Evolutionary conservation across 75 land plant genomes (phyloP), one percentile per base, ranked within the genome.

Genomic region (Pinus tabuliformis): DNA sequence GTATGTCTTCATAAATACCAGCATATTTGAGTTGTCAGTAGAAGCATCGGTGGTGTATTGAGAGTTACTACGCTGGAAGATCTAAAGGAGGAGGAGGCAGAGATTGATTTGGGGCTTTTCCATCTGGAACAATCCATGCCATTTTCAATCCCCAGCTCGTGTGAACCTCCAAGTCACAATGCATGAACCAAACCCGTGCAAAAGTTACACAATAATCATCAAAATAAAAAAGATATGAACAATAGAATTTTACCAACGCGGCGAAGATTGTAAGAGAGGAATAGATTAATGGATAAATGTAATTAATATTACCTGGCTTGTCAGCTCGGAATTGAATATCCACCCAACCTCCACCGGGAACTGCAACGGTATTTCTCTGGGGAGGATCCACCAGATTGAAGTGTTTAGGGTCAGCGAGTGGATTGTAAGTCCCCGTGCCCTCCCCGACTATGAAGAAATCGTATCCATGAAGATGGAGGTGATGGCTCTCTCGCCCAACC

Each of bases 121-220:
- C 92, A 73, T 91, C 85, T 36, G 59, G 75, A 17, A 86, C 86
- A 16, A 88, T 68, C 82, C 87, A 86, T n/a, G 78, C 91, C 84
- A 85, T 86, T 20, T 75, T 62, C 77, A 91, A 72, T 86, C 92
- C 90, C 91, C 73, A 91, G 13, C 79, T 77, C 58, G 74, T 65
- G 62, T 89, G 91, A 63, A 83, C 75, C 39, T 88, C 90, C 62
- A 88, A 61, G 58, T 88, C 84, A 58, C 86, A 85, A 71, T 85
- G 86, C 80, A 85, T 77, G 65, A 81, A 83, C 91, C 91, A 91
- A 17, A 88, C 92, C 0, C 92, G 90, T 90, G 90, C 78, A 66
- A 14, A 1, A 6, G 6, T 26, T 22, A 11, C 7, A 1, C 21
- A 5, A 60, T 22, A 16, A 17, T 20, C 26, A 62, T 28, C 14